Conservation (phyloP, 208 protist species). For the Wallacemonas sp. region DNA sequence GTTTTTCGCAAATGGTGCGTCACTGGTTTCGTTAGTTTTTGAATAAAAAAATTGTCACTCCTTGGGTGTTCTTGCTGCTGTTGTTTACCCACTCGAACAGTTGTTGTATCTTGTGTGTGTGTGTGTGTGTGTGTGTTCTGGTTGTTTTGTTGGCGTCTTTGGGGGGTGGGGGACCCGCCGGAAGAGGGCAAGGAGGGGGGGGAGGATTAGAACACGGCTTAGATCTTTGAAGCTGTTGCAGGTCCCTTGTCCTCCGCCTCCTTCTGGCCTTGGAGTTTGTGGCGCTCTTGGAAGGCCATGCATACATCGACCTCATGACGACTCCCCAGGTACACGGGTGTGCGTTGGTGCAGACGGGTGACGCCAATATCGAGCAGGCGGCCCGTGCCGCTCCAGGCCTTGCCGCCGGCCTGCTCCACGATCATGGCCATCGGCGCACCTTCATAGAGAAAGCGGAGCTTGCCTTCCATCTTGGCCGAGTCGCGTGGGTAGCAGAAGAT, state of each 20-base stretch:
- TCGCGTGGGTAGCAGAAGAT: constrained; percentile 98
- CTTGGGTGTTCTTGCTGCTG: not conserved
- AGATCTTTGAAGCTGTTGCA: constrained; percentile 34
- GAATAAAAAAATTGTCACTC: too few relatives aligned
- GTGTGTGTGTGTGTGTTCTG: not conserved
- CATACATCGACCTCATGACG: constrained; percentile 87
- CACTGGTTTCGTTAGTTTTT: too few relatives aligned
- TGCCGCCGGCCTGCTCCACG: constrained; percentile 91
- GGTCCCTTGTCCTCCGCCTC: not conserved
- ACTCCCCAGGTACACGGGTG: constrained; percentile 91
- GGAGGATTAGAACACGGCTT: too few relatives aligned
- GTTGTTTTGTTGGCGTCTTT: too few relatives aligned
- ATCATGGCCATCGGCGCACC: constrained; percentile 93
- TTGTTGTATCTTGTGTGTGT: constrained; percentile 1
- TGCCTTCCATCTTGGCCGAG: constrained; percentile 91
- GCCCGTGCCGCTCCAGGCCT: constrained; percentile 68
- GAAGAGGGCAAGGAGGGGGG: too few relatives aligned
- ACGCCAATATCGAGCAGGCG: constrained; percentile 89
- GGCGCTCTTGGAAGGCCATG: constrained; percentile 59
- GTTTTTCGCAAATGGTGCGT: too few relatives aligned
- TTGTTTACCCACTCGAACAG: not conserved
- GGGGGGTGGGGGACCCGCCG: too few relatives aligned
- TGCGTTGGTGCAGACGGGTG: constrained; percentile 89
- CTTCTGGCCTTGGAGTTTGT: constrained; percentile 20
- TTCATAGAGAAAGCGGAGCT: constrained; percentile 98